A percentile compares a stretch with the other conserved stretches of the same genome.
Conservation (phyloP, 192 early-diverging fungal species). For the Rhizoclosmatium sp. region DNA sequence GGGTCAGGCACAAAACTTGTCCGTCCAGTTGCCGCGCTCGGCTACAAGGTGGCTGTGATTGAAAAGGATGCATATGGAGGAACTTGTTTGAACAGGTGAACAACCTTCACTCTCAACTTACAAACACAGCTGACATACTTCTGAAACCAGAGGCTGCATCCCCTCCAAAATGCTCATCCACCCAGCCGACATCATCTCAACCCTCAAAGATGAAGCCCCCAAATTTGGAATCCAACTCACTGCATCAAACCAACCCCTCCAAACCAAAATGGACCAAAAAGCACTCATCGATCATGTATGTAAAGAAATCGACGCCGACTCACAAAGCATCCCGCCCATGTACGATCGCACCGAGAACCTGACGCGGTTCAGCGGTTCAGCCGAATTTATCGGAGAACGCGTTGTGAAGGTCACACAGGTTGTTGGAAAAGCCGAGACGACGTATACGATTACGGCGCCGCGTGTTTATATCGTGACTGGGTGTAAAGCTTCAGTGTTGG, state of each 20-base stretch:
- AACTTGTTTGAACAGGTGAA: constrained; percentile 31
- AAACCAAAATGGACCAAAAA: constrained; percentile 33
- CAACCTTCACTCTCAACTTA: not conserved
- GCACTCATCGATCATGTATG: constrained; percentile 38
- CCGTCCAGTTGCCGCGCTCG: constrained; percentile 44
- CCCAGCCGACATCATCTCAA: constrained; percentile 46
- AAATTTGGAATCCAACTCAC: constrained; percentile 37
- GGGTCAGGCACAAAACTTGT: constrained; percentile 48
- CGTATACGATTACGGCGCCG: constrained; percentile 9
- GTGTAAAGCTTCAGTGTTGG: constrained; percentile 36
- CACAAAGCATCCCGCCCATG: constrained; percentile 35
- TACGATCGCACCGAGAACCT: constrained; percentile 33
- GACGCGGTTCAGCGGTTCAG: constrained; percentile 22
- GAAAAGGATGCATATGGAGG: constrained; percentile 49
- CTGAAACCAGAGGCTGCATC: constrained; percentile 35
- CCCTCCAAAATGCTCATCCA: constrained; percentile 49
- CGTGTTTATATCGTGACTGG: constrained; percentile 46
- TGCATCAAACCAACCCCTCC: not conserved
- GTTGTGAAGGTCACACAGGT: not conserved
- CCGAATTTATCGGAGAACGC: constrained; percentile 4
- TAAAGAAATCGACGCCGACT: constrained; percentile 46
- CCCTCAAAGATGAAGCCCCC: constrained; percentile 37
- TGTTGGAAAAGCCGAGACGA: not conserved
- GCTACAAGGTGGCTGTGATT: constrained; percentile 44
- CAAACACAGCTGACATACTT: not conserved